These are phyloP conservation scores for Hemisphaericaspora xylofermentans DNA, from an alignment of 1,139 yeast species.

Conservation along the genomic window DNA sequence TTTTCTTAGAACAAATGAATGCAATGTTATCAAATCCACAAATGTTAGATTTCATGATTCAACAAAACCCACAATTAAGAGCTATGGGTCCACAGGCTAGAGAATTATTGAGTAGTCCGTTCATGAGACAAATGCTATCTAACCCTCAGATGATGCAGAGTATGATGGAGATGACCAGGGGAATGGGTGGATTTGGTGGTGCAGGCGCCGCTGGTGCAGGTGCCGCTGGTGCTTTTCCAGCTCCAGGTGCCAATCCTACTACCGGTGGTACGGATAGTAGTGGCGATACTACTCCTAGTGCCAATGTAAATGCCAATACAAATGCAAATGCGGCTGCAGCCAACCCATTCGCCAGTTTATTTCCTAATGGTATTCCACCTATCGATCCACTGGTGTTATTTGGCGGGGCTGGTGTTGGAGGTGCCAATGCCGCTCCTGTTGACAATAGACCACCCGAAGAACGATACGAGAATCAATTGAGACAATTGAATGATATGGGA, in stretches of 20 bases:
- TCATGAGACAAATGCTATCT: conserved; percentile 78
- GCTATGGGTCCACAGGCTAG: conserved; percentile 90
- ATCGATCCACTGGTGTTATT: conserved; percentile 46
- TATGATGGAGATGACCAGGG: conserved; percentile 72
- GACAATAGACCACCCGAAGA: conserved; percentile 96
- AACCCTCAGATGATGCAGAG: conserved; percentile 85
- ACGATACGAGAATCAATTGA: conserved; percentile 81
- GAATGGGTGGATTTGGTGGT: conserved; percentile 26
- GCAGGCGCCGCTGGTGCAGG: conserved; percentile 1
- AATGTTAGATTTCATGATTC: conserved; percentile 80
- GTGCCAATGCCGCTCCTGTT: conserved; percentile 37
- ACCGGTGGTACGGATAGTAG: conserved; percentile 30
- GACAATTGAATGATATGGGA: conserved; percentile 96
- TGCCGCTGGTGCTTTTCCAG: background rate
- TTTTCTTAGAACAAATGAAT: conserved; percentile 77
- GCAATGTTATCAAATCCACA: conserved; percentile 76
- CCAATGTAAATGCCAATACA: conserved; percentile 14
- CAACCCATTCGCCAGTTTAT: conserved; percentile 53
- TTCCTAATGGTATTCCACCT: conserved; percentile 39
- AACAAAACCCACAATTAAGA: conserved; percentile 79
- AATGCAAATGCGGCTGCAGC: conserved; percentile 30
- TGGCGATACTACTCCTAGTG: conserved; percentile 12
- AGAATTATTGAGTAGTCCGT: conserved; percentile 79
- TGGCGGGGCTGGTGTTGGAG: conserved; percentile 32
- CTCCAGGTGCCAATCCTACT: conserved; percentile 7